Evolutionary conservation across 75 land plant species (phyloP).

Genomic region (Sequoiadendron giganteum): DNA sequence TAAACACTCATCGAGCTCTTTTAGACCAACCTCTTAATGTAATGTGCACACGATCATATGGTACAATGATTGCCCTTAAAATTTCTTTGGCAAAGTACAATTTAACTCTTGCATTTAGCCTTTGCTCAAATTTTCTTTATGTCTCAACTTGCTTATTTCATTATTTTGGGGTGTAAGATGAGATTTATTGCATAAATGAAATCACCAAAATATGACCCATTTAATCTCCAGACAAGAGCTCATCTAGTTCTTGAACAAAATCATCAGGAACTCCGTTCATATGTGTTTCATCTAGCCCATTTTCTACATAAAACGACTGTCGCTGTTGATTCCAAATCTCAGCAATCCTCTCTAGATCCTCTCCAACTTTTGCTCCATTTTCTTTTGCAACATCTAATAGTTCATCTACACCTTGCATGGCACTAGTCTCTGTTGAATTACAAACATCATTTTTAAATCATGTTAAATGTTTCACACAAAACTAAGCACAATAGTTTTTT

Average conservation of each 20-base stretch:
- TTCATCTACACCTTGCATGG: constrained; percentile 32
- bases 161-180: not conserved
- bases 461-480: not conserved
- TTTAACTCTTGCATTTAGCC: not conserved
- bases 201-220: not conserved
- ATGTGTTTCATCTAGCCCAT: constrained; percentile 16
- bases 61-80: not conserved
- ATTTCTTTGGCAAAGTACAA: not conserved
- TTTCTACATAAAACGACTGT: constrained; percentile 33
- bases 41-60: not conserved
- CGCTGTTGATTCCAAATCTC: constrained; percentile 46
- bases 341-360: constrained; percentile 29
- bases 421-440: constrained; percentile 29
- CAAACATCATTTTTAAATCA: not conserved
- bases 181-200: not conserved
- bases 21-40: not conserved
- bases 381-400: constrained; percentile 45
- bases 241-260: constrained; percentile 23
- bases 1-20: not conserved
- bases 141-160: not conserved
- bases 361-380: constrained; percentile 22
- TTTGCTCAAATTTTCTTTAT: not conserved
- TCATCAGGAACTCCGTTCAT: constrained; percentile 7
- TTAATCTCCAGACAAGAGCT: constrained; percentile 17
- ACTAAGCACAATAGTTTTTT: not conserved